Evolutionary conservation across 768 basidiomycete species (phyloP).

Genomic region (Podaxis rugospora): DNA sequence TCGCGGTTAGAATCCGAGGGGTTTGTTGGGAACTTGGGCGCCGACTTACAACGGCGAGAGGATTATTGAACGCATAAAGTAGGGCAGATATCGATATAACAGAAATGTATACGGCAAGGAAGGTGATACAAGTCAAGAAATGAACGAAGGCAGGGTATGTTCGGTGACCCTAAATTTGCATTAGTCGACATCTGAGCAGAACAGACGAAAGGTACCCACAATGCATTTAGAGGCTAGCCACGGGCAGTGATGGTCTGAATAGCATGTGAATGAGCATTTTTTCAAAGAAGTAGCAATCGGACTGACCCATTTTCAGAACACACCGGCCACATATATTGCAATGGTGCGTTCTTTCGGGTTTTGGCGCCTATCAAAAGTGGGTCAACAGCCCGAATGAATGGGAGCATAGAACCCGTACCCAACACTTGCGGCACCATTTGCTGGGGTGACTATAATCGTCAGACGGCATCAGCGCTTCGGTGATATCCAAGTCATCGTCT

Average conservation of each 20-base stretch:
- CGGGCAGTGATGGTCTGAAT: slow-evolving; percentile 79
- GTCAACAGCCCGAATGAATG: not conserved
- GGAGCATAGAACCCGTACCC: slow-evolving; percentile 32
- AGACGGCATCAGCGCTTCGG: slow-evolving; percentile 55
- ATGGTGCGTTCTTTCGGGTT: slow-evolving; percentile 79
- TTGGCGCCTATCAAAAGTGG: slow-evolving; percentile 43
- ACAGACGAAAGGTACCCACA: slow-evolving; percentile 35
- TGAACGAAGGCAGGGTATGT: slow-evolving; percentile 84
- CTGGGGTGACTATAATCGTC: slow-evolving; percentile 45
- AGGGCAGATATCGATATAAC: slow-evolving; percentile 48
- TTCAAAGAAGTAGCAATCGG: not conserved
- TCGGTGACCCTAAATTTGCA: slow-evolving; percentile 58
- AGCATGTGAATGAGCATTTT: slow-evolving; percentile 9
- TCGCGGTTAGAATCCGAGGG: not conserved
- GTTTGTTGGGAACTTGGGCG: not conserved
- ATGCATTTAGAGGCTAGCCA: slow-evolving; percentile 80
- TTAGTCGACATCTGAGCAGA: not conserved
- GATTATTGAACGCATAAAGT: slow-evolving; percentile 62
- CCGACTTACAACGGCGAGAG: slow-evolving; percentile 53
- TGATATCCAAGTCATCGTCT: slow-evolving; percentile 42
- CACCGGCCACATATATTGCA: slow-evolving; percentile 73
- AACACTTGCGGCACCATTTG: slow-evolving; percentile 77
- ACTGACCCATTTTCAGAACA: slow-evolving; percentile 80
- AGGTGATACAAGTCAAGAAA: slow-evolving; percentile 60
- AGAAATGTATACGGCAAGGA: slow-evolving; percentile 61